A percentile compares a stretch with the other conserved stretches of the same genome.
phyloP scores from a whole-genome alignment of 2,329 filamentous ascomycete species.

The Colletotrichum sp. region DNA sequence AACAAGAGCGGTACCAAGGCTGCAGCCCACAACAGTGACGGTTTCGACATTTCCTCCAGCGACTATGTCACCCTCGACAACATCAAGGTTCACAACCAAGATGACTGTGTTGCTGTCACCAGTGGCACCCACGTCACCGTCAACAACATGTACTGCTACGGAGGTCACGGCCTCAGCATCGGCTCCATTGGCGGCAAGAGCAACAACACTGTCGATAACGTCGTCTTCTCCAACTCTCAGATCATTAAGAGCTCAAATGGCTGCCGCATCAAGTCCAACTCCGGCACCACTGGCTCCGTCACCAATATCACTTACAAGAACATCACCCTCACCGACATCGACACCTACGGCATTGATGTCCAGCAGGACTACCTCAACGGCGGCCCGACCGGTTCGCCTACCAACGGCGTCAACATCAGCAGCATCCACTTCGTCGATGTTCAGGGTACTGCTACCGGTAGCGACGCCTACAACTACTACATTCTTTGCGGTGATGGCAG shows the following conservation, averaged over 20 bases:
- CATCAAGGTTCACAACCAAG: slow-evolving; percentile 42
- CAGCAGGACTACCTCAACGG: slow-evolving; percentile 22
- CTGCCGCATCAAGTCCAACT: slow-evolving; percentile 51
- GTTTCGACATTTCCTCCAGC: slow-evolving; percentile 44
- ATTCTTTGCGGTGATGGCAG: slow-evolving; percentile 17
- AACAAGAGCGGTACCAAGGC: slow-evolving; percentile 3
- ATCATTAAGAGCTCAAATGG: slow-evolving; percentile 49
- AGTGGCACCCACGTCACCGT: slow-evolving; percentile 44
- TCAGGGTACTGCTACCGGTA: neutral
- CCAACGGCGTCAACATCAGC: slow-evolving; percentile 12
- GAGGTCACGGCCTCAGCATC: slow-evolving; percentile 52
- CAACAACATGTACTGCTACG: slow-evolving; percentile 45
- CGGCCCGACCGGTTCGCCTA: slow-evolving; percentile 12
- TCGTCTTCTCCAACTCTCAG: slow-evolving; percentile 42
- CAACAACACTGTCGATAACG: slow-evolving; percentile 46
- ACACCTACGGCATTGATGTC: slow-evolving; percentile 15
- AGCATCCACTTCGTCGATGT: slow-evolving; percentile 12
- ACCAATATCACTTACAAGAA: slow-evolving; percentile 44
- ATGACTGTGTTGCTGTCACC: slow-evolving; percentile 52
- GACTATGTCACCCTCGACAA: slow-evolving; percentile 40
- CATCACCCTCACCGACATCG: slow-evolving; percentile 27
- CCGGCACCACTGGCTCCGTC: slow-evolving; percentile 40
- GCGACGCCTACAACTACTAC: slow-evolving; percentile 14
- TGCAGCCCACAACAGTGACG: slow-evolving; percentile 45
- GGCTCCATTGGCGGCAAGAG: slow-evolving; percentile 45